Evolutionary conservation across 768 basidiomycete species (phyloP).

Genomic region (Hortiboletus flavorubellus): DNA sequence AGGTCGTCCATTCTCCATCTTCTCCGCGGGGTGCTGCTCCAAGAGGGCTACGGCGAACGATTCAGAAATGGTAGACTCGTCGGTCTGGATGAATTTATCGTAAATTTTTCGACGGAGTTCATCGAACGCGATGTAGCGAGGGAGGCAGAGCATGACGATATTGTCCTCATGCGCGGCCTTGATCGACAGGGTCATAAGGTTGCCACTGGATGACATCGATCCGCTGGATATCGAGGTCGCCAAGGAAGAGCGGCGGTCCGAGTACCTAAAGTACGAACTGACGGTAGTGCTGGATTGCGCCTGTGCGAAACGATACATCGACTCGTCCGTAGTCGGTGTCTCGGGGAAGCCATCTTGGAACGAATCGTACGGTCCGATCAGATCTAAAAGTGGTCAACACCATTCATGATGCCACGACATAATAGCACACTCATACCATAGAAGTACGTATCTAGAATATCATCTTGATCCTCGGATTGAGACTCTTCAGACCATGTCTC

Average conservation of each 20-base stretch:
- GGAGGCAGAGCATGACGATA: conserved; percentile 59
- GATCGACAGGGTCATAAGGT: conserved; percentile 41
- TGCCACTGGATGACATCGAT: conserved; percentile 29
- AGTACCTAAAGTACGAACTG: conserved; percentile 7
- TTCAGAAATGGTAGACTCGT: conserved; percentile 49
- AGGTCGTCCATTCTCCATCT: conserved; percentile 16
- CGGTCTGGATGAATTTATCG: conserved; percentile 65
- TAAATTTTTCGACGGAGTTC: conserved; percentile 57
- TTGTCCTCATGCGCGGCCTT: conserved; percentile 63
- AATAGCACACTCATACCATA: conserved; percentile 26
- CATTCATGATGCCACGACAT: neutral
- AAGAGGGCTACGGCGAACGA: conserved; percentile 56
- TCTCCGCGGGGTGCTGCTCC: conserved; percentile 32
- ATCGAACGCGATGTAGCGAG: conserved; percentile 43
- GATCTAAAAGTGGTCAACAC: conserved; percentile 18
- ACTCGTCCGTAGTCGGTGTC: conserved; percentile 19
- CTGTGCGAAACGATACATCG: conserved; percentile 5
- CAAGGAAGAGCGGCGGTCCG: conserved; percentile 27
- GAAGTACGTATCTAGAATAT: conserved; percentile 44
- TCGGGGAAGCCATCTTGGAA: conserved; percentile 15
- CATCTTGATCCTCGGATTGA: conserved; percentile 28
- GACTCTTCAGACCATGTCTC: conserved; percentile 22
- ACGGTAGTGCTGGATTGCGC: conserved; percentile 6
- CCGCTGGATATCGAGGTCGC: conserved; percentile 37
- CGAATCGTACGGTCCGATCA: conserved; percentile 17